Base-by-base conservation (phyloP, 192 early-diverging fungal genomes). In the Coemansia sp. region DNA sequence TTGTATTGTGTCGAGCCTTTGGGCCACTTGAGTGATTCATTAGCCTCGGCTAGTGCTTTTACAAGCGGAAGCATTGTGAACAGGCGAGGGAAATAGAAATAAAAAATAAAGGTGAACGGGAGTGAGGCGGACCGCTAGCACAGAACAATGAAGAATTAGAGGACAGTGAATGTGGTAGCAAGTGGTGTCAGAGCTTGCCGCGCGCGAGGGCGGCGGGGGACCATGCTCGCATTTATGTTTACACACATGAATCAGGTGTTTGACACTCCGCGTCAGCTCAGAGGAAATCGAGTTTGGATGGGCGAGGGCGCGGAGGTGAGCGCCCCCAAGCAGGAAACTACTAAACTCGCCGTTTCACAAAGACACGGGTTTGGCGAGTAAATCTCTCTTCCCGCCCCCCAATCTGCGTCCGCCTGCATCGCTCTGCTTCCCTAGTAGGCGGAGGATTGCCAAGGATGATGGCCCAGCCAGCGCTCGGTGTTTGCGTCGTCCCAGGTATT, bases 1-100 rank as follows among this genome's bases (percentile, higher is more conserved):
- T 65, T 74, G 65, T 80, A 80, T n/a, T 46, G 40, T 25, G 6
- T 19, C 8, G 77, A 68, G 37, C 47, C 65, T 9, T 25, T n/a
- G 17, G 29, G 36, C 68, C 72, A 56, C 58, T 11, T 68, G 71
- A 19, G 62, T 36, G 6, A 42, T 46, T n/a, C n/a, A 31, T 66
- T 59, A 15, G 62, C 20, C 10, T n/a, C 22, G 22, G 24, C 12
- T 1, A 32, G 35, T 38, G 2, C 4, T 54, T n/a, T 40, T 1
- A 2, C 4, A 25, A 12, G 27, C 27, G n/a, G 11, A 11, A 38
- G 20, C 35, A 51, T 31, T 37, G 20, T 24, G 10, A 35, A 24
- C 2, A 38, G 17, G 56, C 10, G 25, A 17, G 20, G 22, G 40
- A 27, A 24, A 41, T 35, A 46, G 29, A 64, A 27, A 67, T 35